Conservation (phyloP, 108 stramenopile genomes). For the Pseudonitzschia multistriata region DNA sequence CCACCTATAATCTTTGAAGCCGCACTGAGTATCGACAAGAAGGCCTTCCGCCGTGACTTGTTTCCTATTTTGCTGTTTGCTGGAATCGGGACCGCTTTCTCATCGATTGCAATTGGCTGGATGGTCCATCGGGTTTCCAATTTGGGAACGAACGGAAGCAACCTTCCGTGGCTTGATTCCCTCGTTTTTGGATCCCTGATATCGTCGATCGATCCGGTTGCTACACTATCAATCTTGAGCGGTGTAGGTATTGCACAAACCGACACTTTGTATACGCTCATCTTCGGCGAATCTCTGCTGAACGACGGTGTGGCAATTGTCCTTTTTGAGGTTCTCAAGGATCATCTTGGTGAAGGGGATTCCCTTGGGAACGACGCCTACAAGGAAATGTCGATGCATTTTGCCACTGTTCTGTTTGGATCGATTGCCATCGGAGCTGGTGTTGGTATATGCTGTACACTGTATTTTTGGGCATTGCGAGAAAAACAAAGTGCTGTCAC, state of each 20-base stretch:
- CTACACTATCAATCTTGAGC: constrained; percentile 72
- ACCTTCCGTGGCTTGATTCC: constrained; percentile 66
- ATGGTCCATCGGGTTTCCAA: constrained; percentile 50
- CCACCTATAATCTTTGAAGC: constrained; percentile 91
- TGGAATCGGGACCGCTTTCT: constrained; percentile 68
- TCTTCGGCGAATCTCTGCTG: constrained; percentile 93
- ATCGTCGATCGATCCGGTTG: constrained; percentile 88
- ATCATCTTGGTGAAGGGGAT: constrained; percentile 37
- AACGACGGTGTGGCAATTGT: constrained; percentile 93
- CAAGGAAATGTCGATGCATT: constrained; percentile 35
- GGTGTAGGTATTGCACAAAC: constrained; percentile 73
- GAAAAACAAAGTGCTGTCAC: constrained; percentile 50
- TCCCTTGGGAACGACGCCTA: constrained; percentile 25
- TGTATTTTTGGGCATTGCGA: constrained; percentile 65
- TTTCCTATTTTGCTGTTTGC: constrained; percentile 81
- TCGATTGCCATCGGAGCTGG: constrained; percentile 60
- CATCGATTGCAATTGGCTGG: constrained; percentile 66
- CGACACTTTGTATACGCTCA: constrained; percentile 81
- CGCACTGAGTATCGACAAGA: constrained; percentile 68
- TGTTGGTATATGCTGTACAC: constrained; percentile 49
- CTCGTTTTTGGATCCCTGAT: constrained; percentile 88
- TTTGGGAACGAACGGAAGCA: constrained; percentile 20
- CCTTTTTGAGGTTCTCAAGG: constrained; percentile 50
- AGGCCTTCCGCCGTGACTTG: constrained; percentile 67
- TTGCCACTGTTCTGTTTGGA: constrained; percentile 44